phyloP scores from a whole-genome alignment of 495 filamentous ascomycete species.

The Cairneyella variabilis region DNA sequence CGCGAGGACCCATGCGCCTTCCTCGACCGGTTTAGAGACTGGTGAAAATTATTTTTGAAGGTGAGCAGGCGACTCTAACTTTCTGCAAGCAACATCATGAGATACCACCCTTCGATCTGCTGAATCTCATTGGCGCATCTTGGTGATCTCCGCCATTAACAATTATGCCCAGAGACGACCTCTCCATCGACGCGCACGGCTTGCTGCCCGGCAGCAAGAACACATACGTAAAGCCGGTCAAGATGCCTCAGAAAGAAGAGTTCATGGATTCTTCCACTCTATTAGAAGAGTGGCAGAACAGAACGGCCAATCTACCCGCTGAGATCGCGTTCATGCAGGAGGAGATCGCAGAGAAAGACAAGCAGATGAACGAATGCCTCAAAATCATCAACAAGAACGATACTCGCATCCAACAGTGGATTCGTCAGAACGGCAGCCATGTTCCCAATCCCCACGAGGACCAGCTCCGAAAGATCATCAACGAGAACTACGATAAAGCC shows the following conservation, averaged over 20 bases:
- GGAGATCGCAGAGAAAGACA: conserved; percentile 90
- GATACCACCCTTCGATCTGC: neutral
- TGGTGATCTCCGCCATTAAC: conserved; percentile 22
- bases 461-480: conserved; percentile 62
- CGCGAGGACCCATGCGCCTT: neutral
- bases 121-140: conserved; percentile 8
- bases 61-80: conserved; percentile 19
- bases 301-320: conserved; percentile 81
- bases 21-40: neutral
- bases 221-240: conserved; percentile 43
- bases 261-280: conserved; percentile 82
- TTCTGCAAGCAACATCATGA: no score
- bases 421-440: conserved; percentile 79
- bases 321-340: conserved; percentile 92
- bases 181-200: conserved; percentile 54
- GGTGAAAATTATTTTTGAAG: conserved; percentile 15
- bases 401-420: conserved; percentile 80
- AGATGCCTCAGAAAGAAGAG: conserved; percentile 43
- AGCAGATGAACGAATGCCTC: conserved; percentile 68
- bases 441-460: conserved; percentile 84
- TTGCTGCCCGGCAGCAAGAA: no score
- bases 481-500: conserved; percentile 65
- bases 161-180: conserved; percentile 59
- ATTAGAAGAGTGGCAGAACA: conserved; percentile 86
- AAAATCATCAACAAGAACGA: conserved; percentile 74